Conservation (phyloP, 139 green algal genomes). For the Edaphochlamys debaryana region DNA sequence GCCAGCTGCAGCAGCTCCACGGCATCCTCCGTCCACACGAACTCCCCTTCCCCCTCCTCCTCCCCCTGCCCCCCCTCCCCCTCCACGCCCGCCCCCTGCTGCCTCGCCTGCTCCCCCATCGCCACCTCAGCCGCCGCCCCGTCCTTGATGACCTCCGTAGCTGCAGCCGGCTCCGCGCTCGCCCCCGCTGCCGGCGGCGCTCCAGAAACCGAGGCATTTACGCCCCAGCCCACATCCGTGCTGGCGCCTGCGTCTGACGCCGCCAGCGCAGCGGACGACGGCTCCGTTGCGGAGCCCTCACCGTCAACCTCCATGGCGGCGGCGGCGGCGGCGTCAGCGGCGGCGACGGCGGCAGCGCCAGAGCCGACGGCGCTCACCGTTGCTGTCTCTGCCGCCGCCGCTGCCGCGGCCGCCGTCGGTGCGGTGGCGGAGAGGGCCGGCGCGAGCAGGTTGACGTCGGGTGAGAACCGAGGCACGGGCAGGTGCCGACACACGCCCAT, state of each 20-base stretch:
- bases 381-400: no score
- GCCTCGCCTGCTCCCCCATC: no score
- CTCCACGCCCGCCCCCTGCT: no score
- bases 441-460: no score
- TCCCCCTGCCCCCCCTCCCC: not conserved
- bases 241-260: no score
- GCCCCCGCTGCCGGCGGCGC: not conserved
- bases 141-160: fast-evolving
- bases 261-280: not conserved
- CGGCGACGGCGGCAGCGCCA: not conserved
- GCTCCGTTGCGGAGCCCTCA: not conserved
- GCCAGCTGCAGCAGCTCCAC: conserved; percentile 19
- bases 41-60: not conserved
- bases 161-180: not conserved
- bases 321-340: not conserved
- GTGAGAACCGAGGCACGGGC: not conserved
- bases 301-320: not conserved
- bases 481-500: not conserved
- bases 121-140: not conserved
- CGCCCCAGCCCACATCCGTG: not conserved
- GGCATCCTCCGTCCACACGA: conserved; percentile 13
- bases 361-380: no score
- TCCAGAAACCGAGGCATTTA: not conserved
- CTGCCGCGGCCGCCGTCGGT: not conserved
- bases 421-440: no score